Evolutionary conservation across 2,329 filamentous ascomycete species (phyloP), one percentile per base, ranked within the genome.

Genomic region (Pseudocercospora crystallina): DNA sequence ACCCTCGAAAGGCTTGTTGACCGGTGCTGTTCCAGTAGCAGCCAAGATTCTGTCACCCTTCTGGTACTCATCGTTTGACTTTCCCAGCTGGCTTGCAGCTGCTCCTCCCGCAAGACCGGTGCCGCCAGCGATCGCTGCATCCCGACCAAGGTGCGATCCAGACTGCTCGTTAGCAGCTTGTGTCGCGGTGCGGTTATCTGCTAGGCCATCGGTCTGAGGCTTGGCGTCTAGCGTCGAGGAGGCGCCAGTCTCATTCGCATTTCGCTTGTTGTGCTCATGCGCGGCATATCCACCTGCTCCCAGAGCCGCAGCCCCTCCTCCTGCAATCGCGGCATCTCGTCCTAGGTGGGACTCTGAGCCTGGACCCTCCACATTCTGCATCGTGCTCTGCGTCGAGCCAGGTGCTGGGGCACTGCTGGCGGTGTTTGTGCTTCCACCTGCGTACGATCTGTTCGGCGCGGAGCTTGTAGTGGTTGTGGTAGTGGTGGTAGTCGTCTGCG

Each of bases 271-370:
- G 10, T 37, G 10, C 11, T 14, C 43, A 47, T 31, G 43, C 9
- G 33, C 41, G 30, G 38, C 36, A 15, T 41, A 52, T 5, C 37
- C 44, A 8, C 40, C 47, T 20, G 50, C 53, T 29, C 65, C 68
- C 32, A 61, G 63, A 15, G 60, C 61, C 5, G 62, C 60, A 20
- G 60, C 61, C 5, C 63, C 66, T 13, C 65, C 68, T 37, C 60
- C 66, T 26, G 55, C 66, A 5, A 68, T 34, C 11, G 64, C 66
- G 8, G 65, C 64, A 47, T 71, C 62, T n/a, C 66, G 62, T 30
- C 64, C 65, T 29, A 66, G 58, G 41, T 68, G 65, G 29, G 45
- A 56, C 11, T 39, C 26, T 8, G 33, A 35, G n/a, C 30, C 32
- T 17, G 37, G 20, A 26, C 20, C 20, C 20, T 26, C 20, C 20